These are phyloP conservation scores for Trichoderma sp. DNA, from an alignment of 2,329 filamentous ascomycete genomes.

Conservation along the genomic window DNA sequence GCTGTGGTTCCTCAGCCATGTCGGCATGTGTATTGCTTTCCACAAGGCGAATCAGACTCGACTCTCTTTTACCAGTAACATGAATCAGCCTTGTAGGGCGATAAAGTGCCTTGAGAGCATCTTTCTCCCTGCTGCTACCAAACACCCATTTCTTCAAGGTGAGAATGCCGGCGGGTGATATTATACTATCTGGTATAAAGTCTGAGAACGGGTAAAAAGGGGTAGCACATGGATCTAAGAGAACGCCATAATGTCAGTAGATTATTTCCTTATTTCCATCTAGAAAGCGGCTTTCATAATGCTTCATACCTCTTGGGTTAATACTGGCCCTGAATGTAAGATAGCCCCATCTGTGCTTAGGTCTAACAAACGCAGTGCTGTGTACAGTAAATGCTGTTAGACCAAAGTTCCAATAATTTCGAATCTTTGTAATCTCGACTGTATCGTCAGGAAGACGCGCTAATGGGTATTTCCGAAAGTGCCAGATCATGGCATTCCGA, in stretches of 20 bases:
- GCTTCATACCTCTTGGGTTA: not conserved
- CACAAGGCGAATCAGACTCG: not conserved
- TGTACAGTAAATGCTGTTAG: not conserved
- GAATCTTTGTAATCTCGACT: not conserved
- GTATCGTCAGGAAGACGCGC: not conserved
- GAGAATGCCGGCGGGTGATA: not conserved
- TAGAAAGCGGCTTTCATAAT: not conserved
- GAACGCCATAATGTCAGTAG: not conserved
- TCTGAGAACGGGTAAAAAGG: not conserved
- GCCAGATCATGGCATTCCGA: slow-evolving; percentile 1
- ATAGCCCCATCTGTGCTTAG: not conserved
- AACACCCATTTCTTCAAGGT: slow-evolving; percentile 6
- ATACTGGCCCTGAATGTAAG: not conserved
- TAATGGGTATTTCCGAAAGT: not conserved
- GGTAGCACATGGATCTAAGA: not conserved
- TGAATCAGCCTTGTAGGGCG: slow-evolving; percentile 2
- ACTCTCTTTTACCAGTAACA: not conserved
- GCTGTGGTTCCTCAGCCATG: not conserved
- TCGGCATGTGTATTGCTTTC: not conserved
- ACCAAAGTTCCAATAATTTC: not conserved
- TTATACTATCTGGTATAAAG: not conserved
- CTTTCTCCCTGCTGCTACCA: not conserved
- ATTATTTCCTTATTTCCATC: not conserved
- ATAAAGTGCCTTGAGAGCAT: not conserved
- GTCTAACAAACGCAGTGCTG: not conserved